These are phyloP conservation scores for Coccomyxa sp. DNA, from an alignment of 139 green algal genomes.

Conservation along the genomic window DNA sequence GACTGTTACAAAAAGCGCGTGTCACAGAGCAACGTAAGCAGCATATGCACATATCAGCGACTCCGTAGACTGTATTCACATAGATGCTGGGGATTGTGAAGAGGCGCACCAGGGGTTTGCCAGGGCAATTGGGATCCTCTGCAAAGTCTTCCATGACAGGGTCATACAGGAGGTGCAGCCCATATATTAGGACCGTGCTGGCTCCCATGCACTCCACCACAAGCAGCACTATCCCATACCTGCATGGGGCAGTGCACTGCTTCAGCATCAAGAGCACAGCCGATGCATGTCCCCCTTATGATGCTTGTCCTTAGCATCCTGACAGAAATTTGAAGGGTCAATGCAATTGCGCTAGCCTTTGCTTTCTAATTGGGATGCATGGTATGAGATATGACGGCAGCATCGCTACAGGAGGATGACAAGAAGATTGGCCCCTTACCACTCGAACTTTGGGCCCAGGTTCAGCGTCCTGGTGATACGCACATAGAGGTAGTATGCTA, in stretches of 20 bases:
- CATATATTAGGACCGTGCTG: conserved; percentile 6
- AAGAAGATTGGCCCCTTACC: background rate
- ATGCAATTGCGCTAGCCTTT: background rate
- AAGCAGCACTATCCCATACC: conserved; percentile 20
- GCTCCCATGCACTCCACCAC: conserved; percentile 10
- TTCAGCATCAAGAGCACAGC: background rate
- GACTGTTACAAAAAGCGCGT: too few relatives aligned
- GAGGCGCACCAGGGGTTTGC: conserved; percentile 4
- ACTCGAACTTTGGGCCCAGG: conserved; percentile 26
- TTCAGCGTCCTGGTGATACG: conserved; percentile 40
- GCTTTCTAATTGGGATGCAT: background rate
- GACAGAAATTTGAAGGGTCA: background rate
- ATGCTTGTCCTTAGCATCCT: background rate
- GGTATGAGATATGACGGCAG: background rate
- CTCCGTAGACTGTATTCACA: too few relatives aligned
- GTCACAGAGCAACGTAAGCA: too few relatives aligned
- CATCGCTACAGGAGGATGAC: background rate
- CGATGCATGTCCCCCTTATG: background rate
- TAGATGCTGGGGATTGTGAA: background rate
- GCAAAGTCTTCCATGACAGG: conserved; percentile 19
- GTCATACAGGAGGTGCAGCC: conserved; percentile 23
- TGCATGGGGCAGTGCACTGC: background rate
- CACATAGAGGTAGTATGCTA: conserved; percentile 41
- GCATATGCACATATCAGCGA: too few relatives aligned
- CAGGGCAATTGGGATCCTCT: conserved; percentile 15